phyloP scores from a whole-genome alignment of 2,329 filamentous ascomycete species.

The Exophiala spinifera region DNA sequence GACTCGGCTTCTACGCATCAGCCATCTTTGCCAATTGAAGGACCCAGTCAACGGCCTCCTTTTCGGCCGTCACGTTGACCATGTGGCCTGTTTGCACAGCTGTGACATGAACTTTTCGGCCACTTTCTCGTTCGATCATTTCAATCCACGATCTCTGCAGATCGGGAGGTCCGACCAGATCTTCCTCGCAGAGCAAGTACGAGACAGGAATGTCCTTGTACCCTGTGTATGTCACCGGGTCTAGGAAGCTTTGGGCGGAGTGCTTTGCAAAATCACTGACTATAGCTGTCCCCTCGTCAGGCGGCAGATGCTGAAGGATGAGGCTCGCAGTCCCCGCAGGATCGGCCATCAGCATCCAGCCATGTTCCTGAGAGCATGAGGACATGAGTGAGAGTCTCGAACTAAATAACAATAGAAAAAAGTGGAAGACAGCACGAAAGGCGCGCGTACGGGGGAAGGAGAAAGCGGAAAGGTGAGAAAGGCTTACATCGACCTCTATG shows the following conservation, averaged over 20 bases:
- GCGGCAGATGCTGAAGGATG: neutral
- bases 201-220: slow-evolving; percentile 36
- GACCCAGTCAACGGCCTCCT: slow-evolving; percentile 25
- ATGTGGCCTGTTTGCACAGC: slow-evolving; percentile 32
- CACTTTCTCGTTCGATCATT: slow-evolving; percentile 31
- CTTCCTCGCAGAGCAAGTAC: slow-evolving; percentile 35
- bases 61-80: slow-evolving; percentile 28
- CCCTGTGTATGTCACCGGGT: slow-evolving; percentile 32
- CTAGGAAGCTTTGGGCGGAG: slow-evolving; percentile 31
- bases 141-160: slow-evolving; percentile 33
- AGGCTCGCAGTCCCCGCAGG: neutral
- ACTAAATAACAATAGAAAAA: neutral
- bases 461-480: too few relatives aligned
- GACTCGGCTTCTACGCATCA: too few relatives aligned
- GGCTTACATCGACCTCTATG: slow-evolving; percentile 13
- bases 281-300: slow-evolving; percentile 21
- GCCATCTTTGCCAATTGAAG: too few relatives aligned
- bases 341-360: neutral
- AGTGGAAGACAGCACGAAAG: neutral
- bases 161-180: slow-evolving; percentile 29
- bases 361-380: slow-evolving; percentile 21
- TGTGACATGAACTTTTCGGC: slow-evolving; percentile 35
- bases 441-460: too few relatives aligned
- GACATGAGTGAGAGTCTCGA: neutral
- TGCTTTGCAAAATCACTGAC: slow-evolving; percentile 25